Evolutionary conservation across 2,329 filamentous ascomycete genomes (phyloP).

Genomic region (Colletotrichum phormii): DNA sequence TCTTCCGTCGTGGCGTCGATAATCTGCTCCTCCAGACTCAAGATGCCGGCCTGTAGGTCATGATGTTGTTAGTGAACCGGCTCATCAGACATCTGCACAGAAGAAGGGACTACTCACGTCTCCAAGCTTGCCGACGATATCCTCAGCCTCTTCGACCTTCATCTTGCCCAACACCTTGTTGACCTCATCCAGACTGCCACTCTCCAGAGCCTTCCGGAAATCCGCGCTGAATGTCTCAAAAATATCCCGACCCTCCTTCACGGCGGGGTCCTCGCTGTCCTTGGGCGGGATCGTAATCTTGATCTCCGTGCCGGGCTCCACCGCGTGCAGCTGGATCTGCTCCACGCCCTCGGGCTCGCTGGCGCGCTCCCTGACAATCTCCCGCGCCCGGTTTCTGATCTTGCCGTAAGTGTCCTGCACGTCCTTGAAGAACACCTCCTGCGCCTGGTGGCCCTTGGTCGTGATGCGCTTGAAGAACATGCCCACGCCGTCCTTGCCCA

Average conservation of each 20-base stretch:
- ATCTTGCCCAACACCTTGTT: constrained; percentile 79
- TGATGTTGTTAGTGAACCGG: constrained; percentile 42
- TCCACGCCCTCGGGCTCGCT: constrained; percentile 76
- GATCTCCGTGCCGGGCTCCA: constrained; percentile 92
- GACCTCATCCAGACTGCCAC: constrained; percentile 80
- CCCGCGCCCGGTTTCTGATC: constrained; percentile 81
- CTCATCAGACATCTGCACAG: neutral
- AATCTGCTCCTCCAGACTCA: constrained; percentile 92
- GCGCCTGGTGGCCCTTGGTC: constrained; percentile 88
- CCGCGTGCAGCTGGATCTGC: constrained; percentile 97
- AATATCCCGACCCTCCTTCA: constrained; percentile 74
- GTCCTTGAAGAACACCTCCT: constrained; percentile 91
- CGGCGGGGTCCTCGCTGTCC: constrained; percentile 73
- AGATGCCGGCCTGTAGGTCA: constrained; percentile 75
- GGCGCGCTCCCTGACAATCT: constrained; percentile 71
- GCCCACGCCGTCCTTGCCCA: constrained; percentile 88
- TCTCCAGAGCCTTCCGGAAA: constrained; percentile 84
- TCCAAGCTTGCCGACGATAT: constrained; percentile 82
- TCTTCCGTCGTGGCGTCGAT: constrained; percentile 95
- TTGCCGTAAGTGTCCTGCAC: constrained; percentile 88
- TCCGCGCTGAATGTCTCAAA: constrained; percentile 88
- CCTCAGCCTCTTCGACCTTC: constrained; percentile 89
- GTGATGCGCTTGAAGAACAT: constrained; percentile 98
- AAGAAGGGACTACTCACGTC: constrained; percentile 61
- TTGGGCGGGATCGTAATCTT: constrained; percentile 84